These are phyloP conservation scores for Lachnellula hyalina DNA, from an alignment of 2,329 filamentous ascomycete genomes.

Conservation along the genomic window DNA sequence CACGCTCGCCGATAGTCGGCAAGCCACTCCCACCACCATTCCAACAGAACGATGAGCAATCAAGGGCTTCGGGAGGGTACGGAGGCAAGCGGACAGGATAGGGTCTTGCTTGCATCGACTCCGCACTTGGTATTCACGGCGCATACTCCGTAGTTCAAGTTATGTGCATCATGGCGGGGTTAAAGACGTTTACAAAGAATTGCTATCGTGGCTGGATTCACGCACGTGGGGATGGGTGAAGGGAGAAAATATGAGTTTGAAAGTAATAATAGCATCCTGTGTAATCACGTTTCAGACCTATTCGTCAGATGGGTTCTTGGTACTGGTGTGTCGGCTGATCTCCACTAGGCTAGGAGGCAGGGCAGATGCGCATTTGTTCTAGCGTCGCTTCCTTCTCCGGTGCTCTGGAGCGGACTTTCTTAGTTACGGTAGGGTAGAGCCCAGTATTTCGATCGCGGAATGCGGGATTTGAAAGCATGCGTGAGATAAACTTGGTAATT, in stretches of 20 bases:
- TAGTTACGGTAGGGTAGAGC: too few species aligned
- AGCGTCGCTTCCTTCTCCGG: too few species aligned
- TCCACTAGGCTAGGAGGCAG: background rate
- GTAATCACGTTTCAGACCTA: too few species aligned
- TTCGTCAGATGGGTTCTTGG: background rate
- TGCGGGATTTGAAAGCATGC: too few species aligned
- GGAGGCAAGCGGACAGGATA: background rate
- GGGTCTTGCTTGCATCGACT: too few species aligned
- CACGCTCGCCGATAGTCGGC: constrained; percentile 14
- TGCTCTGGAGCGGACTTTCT: too few species aligned
- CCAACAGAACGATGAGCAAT: background rate
- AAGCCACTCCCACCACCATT: background rate
- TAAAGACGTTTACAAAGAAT: background rate
- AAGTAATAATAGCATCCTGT: background rate
- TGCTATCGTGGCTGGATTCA: constrained; percentile 29
- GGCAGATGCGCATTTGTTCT: too few species aligned
- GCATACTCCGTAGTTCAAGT: background rate
- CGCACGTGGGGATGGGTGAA: constrained; percentile 36
- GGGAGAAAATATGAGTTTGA: background rate
- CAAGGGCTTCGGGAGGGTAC: background rate
- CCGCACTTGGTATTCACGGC: too few species aligned
- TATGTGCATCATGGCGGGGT: background rate
- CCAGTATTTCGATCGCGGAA: too few species aligned
- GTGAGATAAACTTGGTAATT: too few species aligned
- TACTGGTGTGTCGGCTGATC: background rate